Conservation (phyloP, 148 eudicot species). For the Persicaria tinctoria region DNA sequence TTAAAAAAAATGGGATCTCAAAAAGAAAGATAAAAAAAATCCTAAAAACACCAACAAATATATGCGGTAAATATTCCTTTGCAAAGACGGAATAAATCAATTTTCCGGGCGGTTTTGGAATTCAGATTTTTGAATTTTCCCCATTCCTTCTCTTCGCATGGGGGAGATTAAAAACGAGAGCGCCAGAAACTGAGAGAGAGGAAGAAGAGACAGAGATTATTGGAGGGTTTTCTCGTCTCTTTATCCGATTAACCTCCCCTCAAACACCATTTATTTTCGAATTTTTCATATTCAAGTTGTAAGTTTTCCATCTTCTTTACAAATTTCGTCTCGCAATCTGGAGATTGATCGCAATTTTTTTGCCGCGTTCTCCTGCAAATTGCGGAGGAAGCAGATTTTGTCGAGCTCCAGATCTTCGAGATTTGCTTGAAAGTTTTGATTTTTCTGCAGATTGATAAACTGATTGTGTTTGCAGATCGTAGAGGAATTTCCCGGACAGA, state of each 20-base stretch:
- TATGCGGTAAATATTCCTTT: not conserved
- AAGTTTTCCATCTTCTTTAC: not conserved
- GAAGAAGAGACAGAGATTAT: slow-evolving; percentile 6
- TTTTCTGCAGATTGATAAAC: not conserved
- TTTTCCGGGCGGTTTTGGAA: not conserved
- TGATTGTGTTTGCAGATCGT: not conserved
- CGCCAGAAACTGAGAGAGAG: not conserved
- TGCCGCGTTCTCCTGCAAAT: not conserved
- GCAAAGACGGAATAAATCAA: not conserved
- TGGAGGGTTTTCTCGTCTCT: slow-evolving; percentile 11
- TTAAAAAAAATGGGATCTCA: not conserved
- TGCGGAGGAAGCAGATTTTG: not conserved
- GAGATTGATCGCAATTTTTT: not conserved
- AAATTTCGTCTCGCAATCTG: not conserved
- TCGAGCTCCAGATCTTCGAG: too few species aligned
- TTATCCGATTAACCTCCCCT: slow-evolving; percentile 3
- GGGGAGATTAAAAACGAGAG: not conserved
- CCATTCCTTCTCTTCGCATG: slow-evolving; percentile 2
- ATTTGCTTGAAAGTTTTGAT: not conserved
- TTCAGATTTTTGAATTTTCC: not conserved
- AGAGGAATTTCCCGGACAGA: not conserved
- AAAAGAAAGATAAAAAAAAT: not conserved
- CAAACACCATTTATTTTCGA: not conserved
- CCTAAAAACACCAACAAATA: not conserved
- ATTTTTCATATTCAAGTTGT: not conserved